A percentile compares a stretch with the other conserved stretches of the same genome.
Conservation (phyloP, 169 alveolate species). For the Cryptosporidium baileyi region DNA sequence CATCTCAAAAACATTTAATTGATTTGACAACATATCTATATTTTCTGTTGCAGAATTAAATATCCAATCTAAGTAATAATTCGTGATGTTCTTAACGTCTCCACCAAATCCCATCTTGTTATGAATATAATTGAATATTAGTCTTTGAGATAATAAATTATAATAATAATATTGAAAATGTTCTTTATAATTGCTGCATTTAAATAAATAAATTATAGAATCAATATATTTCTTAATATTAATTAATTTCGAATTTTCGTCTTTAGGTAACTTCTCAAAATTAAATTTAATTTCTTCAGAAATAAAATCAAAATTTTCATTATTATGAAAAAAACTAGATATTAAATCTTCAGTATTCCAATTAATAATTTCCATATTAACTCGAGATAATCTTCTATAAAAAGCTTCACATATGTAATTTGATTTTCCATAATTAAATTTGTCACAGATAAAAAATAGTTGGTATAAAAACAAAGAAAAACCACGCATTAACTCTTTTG, state of each 20-base stretch:
- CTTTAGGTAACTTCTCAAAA: not conserved
- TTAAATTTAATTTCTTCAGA: not conserved
- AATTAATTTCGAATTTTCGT: not conserved
- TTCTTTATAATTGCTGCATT: constrained; percentile 34
- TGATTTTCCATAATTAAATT: not conserved
- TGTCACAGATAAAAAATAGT: not conserved
- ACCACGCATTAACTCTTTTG: constrained; percentile 20
- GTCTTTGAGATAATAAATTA: constrained; percentile 4
- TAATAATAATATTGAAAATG: constrained; percentile 14
- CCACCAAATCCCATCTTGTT: constrained; percentile 25
- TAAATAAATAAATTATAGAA: constrained; percentile 1
- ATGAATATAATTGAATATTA: not conserved
- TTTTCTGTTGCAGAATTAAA: not conserved
- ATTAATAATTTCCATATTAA: constrained; percentile 15
- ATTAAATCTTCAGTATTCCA: constrained; percentile 4
- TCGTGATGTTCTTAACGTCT: not conserved
- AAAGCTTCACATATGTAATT: not conserved
- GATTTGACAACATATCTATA: constrained; percentile 6
- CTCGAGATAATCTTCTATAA: not conserved
- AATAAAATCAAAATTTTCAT: no score
- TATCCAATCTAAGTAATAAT: not conserved
- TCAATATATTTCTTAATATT: constrained; percentile 13
- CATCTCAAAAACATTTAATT: constrained; percentile 7
- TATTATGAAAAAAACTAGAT: no score
- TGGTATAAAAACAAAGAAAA: constrained; percentile 39